A percentile compares a stretch with the other conserved stretches of the same genome.
phyloP scores from a whole-genome alignment of 2,329 filamentous ascomycete species.

The Colletotrichum tanaceti region DNA sequence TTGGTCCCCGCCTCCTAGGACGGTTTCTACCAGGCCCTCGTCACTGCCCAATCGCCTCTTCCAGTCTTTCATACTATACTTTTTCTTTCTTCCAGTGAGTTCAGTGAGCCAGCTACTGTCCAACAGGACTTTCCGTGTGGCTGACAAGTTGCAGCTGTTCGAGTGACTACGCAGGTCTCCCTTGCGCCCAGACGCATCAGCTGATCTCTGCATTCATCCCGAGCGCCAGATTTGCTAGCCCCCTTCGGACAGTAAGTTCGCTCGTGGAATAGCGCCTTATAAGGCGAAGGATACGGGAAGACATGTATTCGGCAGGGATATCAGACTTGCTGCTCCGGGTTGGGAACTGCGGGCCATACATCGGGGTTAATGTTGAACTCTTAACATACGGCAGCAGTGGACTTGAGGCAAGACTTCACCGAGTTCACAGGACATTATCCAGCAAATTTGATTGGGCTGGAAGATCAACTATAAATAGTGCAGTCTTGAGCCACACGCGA shows the following conservation, averaged over 20 bases:
- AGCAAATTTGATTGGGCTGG: constrained; percentile 22
- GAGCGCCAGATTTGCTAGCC: not conserved
- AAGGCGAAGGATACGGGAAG: not conserved
- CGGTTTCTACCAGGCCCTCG: not conserved
- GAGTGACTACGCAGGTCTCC: constrained; percentile 26
- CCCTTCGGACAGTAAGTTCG: not conserved
- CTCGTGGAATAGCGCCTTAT: not conserved
- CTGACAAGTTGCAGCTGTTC: constrained; percentile 29
- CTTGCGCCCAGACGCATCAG: not conserved
- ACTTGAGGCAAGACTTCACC: not conserved
- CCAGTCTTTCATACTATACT: constrained; percentile 8
- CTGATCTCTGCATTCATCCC: constrained; percentile 4
- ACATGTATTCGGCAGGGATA: not conserved
- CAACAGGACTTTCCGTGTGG: not conserved
- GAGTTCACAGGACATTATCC: constrained; percentile 9
- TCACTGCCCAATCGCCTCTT: not conserved
- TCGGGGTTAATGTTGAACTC: not conserved
- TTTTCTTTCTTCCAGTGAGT: constrained; percentile 22
- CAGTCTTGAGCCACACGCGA: constrained; percentile 12
- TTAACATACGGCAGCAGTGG: not conserved
- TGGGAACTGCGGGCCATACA: not conserved
- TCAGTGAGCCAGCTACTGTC: not conserved
- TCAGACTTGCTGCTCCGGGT: not conserved
- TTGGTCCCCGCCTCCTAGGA: not conserved
- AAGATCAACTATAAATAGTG: constrained; percentile 14